These are phyloP conservation scores for Sherardia arvensis DNA, from an alignment of 257 asterid genomes.

Conservation along the genomic window DNA sequence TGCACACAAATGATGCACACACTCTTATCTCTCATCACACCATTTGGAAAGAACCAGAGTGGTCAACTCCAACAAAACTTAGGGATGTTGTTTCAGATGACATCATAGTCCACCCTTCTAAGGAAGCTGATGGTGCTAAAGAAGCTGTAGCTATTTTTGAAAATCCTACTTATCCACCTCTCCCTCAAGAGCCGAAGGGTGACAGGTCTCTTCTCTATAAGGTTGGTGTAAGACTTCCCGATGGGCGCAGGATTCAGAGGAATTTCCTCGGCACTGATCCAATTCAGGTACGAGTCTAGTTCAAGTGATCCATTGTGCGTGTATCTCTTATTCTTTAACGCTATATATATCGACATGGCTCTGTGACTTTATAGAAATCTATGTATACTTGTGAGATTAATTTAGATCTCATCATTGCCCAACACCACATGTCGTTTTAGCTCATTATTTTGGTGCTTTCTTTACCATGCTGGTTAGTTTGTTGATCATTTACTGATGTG, in stretches of 20 bases:
- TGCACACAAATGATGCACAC: too few relatives aligned
- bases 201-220: constrained; percentile 67
- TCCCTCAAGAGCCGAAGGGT: constrained; percentile 85
- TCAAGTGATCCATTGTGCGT: background rate
- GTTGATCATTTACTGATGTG: background rate
- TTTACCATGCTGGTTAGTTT: background rate
- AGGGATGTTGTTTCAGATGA: too few relatives aligned
- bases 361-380: background rate
- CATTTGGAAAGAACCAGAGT: too few relatives aligned
- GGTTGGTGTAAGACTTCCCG: constrained; percentile 92
- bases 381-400: background rate
- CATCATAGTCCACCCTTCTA: too few relatives aligned
- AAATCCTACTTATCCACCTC: constrained; percentile 57
- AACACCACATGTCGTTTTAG: background rate
- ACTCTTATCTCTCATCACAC: too few relatives aligned
- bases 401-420: background rate
- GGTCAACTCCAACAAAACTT: too few relatives aligned
- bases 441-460: background rate
- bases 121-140: constrained; percentile 34
- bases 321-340: background rate
- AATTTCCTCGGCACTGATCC: constrained; percentile 79
- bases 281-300: constrained; percentile 46
- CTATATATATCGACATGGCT: background rate
- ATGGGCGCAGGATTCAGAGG: constrained; percentile 90
- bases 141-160: constrained; percentile 22